Evolutionary conservation across 2,329 filamentous ascomycete genomes (phyloP).

Genomic region (Graphilbum ipis-grandicollis): DNA sequence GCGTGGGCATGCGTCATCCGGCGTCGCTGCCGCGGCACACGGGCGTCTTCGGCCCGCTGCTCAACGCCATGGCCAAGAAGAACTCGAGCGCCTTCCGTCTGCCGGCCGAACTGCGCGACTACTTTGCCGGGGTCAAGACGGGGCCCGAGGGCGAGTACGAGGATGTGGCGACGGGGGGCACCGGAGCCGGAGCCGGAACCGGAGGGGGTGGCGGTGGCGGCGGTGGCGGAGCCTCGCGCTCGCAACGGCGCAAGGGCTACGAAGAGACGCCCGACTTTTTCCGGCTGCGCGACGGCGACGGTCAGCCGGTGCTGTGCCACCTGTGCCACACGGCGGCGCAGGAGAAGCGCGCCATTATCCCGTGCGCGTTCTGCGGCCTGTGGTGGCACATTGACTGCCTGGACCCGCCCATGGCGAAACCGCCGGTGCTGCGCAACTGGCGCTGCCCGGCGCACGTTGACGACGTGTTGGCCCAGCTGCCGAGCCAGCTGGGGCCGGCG

Average conservation of each 20-base stretch:
- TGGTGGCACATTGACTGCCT: constrained; percentile 90
- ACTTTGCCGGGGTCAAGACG: constrained; percentile 65
- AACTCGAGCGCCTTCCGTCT: constrained; percentile 59
- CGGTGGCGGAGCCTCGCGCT: constrained; percentile 18
- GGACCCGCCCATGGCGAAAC: constrained; percentile 64
- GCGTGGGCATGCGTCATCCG: constrained; percentile 33
- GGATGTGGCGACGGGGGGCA: too few species aligned
- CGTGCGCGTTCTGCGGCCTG: constrained; percentile 67
- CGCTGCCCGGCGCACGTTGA: constrained; percentile 78
- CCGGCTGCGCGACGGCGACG: constrained; percentile 53
- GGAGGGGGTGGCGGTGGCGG: too few species aligned
- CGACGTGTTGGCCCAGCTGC: constrained; percentile 47
- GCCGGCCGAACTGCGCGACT: constrained; percentile 51
- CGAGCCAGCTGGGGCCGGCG: constrained; percentile 36
- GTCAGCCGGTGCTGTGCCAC: constrained; percentile 61
- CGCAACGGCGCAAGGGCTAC: constrained; percentile 22
- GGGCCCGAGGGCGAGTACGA: constrained; percentile 67
- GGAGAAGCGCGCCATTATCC: constrained; percentile 55
- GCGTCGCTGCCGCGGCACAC: constrained; percentile 26
- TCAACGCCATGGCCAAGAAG: constrained; percentile 46
- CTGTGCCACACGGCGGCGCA: constrained; percentile 51
- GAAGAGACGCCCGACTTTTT: constrained; percentile 50
- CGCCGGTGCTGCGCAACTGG: constrained; percentile 65
- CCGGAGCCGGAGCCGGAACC: too few species aligned
- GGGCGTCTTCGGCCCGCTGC: constrained; percentile 44